phyloP scores from a whole-genome alignment of 345 rosid genomes.

The Arabis alpina region DNA sequence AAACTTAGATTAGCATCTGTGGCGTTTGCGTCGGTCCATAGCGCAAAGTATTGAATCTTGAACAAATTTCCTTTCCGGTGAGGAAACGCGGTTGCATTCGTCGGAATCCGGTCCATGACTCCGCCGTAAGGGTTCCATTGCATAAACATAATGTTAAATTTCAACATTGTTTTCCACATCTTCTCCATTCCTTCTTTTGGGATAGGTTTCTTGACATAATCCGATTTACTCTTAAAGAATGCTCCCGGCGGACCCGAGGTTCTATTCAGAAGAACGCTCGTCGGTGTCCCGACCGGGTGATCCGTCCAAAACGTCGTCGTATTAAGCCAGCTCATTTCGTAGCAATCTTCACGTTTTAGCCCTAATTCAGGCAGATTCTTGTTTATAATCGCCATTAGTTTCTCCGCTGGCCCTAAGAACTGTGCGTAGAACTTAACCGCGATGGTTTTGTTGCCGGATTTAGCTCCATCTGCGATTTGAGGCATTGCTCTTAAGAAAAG shows the following conservation, averaged over 20 bases:
- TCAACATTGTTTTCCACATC: conserved; percentile 44
- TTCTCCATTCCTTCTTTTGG: conserved; percentile 38
- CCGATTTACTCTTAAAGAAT: conserved; percentile 51
- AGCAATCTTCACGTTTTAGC: conserved; percentile 45
- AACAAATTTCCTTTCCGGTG: conserved; percentile 53
- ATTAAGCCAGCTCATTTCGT: conserved; percentile 51
- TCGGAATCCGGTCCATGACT: conserved; percentile 49
- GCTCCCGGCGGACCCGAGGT: conserved; percentile 3
- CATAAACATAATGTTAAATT: conserved; percentile 36
- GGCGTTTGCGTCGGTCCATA: conserved; percentile 38
- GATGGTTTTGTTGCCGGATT: conserved; percentile 31
- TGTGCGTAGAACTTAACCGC: conserved; percentile 41
- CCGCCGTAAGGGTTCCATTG: conserved; percentile 59
- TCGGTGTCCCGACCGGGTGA: conserved; percentile 34
- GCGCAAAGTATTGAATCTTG: conserved; percentile 44
- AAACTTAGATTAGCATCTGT: conserved; percentile 26
- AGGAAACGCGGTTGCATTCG: conserved; percentile 52
- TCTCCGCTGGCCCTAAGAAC: conserved; percentile 47
- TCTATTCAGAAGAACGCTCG: conserved; percentile 37
- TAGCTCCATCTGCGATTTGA: not conserved
- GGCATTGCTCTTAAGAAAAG: conserved; percentile 49
- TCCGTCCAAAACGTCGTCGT: conserved; percentile 38
- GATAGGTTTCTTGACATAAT: conserved; percentile 47
- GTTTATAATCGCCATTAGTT: conserved; percentile 36
- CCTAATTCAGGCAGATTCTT: conserved; percentile 47